Conservation (phyloP, 805 yeast genomes). For the Cephaloascus fragrans region DNA sequence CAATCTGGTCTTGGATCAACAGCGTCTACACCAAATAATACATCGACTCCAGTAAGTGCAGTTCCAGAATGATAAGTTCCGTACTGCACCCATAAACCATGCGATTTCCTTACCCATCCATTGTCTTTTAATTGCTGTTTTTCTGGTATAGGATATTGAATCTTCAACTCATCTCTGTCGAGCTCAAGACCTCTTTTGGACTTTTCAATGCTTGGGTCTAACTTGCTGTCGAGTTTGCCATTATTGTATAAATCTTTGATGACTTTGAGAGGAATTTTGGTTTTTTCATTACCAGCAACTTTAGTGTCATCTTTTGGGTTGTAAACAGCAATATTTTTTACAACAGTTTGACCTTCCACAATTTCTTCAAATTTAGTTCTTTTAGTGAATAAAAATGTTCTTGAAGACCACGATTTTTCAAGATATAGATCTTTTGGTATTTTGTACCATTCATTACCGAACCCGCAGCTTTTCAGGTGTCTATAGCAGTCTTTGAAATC, state of each 20-base stretch:
- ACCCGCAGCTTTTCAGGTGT: slow-evolving; percentile 4
- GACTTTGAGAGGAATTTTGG: slow-evolving; percentile 17
- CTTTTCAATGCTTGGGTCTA: slow-evolving; percentile 6
- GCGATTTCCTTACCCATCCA: slow-evolving; percentile 37
- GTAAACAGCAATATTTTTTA: slow-evolving; percentile 30
- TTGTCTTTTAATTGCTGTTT: slow-evolving; percentile 19
- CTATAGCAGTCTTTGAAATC: slow-evolving; percentile 21
- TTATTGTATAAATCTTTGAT: slow-evolving; percentile 19
- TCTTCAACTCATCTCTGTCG: slow-evolving; percentile 11
- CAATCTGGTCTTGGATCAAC: slow-evolving; percentile 74
- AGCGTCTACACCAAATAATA: slow-evolving; percentile 64
- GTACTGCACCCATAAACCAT: slow-evolving; percentile 53
- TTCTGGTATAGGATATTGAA: slow-evolving; percentile 19
- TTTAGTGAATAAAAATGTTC: slow-evolving; percentile 25
- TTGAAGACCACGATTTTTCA: slow-evolving; percentile 30
- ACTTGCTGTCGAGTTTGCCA: slow-evolving; percentile 3
- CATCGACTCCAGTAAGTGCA: slow-evolving; percentile 50
- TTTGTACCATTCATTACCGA: slow-evolving; percentile 29
- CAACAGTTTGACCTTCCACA: slow-evolving; percentile 15
- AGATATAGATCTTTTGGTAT: slow-evolving; percentile 38
- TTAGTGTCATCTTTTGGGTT: slow-evolving; percentile 18
- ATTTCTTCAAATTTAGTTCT: slow-evolving; percentile 4
- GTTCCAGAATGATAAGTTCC: slow-evolving; percentile 26
- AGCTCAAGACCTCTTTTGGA: slow-evolving; percentile 6
- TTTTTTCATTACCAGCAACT: slow-evolving; percentile 25